Base-by-base conservation (phyloP, 2,329 filamentous ascomycete genomes). In the Ceratocystiopsis sp. region DNA sequence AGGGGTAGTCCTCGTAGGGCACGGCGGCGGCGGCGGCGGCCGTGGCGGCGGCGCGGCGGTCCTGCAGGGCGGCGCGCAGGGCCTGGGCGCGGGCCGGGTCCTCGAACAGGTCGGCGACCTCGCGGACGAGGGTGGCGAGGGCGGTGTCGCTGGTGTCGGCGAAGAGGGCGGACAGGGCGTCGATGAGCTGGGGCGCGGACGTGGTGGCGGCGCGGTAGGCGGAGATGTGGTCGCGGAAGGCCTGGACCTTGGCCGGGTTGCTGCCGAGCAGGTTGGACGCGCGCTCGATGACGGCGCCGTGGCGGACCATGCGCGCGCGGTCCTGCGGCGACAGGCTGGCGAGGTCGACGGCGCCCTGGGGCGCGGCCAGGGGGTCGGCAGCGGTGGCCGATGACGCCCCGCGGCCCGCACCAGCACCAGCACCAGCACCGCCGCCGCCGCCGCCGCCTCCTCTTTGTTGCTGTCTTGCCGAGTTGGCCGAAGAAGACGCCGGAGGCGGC, bases 61-160 rank as follows among this genome's bases (percentile, higher is more conserved):
- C 84, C 52, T 85, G 84, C 86, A 89, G 95, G 1, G 87, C 84
- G 53, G 80, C 80, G 21, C 86, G 73, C 3, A 98, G 64, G 1
- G 66, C 69, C 42, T 80, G 78, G 1, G 76, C 76, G 57, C 93
- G 94, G 16, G 60, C 57, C 41, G 80, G 71, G 51, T 93, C 80
- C 52, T 98, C 89, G 53, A 91, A 96, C 12, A 98, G 75, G 42
- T 96, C 89, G 6, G 89, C 83, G 3, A 95, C 73, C 57, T 98
- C 91, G 48, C 89, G 83, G 48, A 96, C 73, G 1, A 98, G 70
- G 21, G 87, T 95, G 14, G 87, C 87, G 0, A 98, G 67, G 25
- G 93, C 81, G 14, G 76, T 74, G 9, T 84, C 80, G 0, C 81
- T 77, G 0, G 81, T 81, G 55, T 93, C 80, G 17, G 66, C 66